phyloP scores from a whole-genome alignment of 1,284 basidiomycete species.

The Malassezia dermatis region DNA sequence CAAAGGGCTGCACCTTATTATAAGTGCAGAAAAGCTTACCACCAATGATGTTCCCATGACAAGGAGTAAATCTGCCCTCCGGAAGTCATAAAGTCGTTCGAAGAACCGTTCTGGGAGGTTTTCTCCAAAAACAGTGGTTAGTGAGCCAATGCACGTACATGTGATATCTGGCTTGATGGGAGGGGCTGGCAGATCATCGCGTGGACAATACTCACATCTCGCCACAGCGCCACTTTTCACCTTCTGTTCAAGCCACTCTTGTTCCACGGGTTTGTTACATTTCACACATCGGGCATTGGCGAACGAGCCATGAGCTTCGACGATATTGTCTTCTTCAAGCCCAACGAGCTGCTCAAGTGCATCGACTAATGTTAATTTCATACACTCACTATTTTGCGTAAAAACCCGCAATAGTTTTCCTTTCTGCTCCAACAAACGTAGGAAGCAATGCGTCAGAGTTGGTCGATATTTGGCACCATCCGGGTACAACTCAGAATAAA shows the following conservation, averaged over 20 bases:
- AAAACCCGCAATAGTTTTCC: constrained; percentile 63
- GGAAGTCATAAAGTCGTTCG: constrained; percentile 47
- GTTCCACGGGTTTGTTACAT: constrained; percentile 25
- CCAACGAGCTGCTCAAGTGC: constrained; percentile 80
- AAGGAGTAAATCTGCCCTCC: constrained; percentile 68
- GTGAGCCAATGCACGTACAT: constrained; percentile 12
- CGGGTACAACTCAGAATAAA: constrained; percentile 71
- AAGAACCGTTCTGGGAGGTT: constrained; percentile 40
- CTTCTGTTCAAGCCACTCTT: constrained; percentile 30
- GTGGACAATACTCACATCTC: constrained; percentile 22
- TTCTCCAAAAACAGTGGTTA: constrained; percentile 38
- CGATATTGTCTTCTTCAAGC: constrained; percentile 61
- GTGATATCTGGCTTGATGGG: constrained; percentile 48
- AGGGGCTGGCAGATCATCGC: constrained; percentile 10
- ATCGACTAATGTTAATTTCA: constrained; percentile 56
- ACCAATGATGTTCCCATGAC: constrained; percentile 84
- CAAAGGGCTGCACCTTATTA: constrained; percentile 53
- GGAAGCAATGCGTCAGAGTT: constrained; percentile 80
- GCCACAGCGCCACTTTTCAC: constrained; percentile 32
- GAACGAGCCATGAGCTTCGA: constrained; percentile 82
- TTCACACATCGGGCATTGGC: constrained; percentile 33
- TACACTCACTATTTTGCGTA: constrained; percentile 54
- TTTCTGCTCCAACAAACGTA: constrained; percentile 63
- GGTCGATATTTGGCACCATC: constrained; percentile 64
- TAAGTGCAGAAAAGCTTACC: not conserved